Percentiles rank a stretch among this genome's conserved stretches.
phyloP scores from a whole-genome alignment of 768 basidiomycete species.

The Roridomyces roridus region DNA sequence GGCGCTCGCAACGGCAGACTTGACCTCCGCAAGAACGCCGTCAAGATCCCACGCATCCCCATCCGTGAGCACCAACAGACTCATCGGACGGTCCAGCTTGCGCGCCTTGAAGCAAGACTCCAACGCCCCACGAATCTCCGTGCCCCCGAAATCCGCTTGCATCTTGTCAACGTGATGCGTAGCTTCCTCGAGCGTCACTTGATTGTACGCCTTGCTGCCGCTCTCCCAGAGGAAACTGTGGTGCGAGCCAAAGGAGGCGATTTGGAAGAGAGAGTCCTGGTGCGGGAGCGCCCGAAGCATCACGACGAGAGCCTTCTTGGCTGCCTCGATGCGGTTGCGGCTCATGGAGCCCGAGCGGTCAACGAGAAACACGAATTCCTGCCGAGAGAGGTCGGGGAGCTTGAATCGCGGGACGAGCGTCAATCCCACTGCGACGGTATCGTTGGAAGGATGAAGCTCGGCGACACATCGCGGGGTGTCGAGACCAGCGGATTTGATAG shows the following conservation, averaged over 20 bases:
- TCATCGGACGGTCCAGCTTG: conserved; percentile 37
- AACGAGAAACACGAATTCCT: conserved; percentile 56
- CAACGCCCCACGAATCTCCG: conserved; percentile 43
- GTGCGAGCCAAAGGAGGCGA: conserved; percentile 44
- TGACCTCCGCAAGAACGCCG: conserved; percentile 10
- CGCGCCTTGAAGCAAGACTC: conserved; percentile 34
- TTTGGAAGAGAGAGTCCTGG: conserved; percentile 44
- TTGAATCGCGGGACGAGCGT: conserved; percentile 50
- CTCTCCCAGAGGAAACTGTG: conserved; percentile 36
- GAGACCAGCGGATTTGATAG: conserved; percentile 42
- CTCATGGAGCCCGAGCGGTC: conserved; percentile 53
- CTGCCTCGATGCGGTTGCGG: conserved; percentile 34
- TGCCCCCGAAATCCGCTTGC: conserved; percentile 46
- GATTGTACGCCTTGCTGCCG: conserved; percentile 30
- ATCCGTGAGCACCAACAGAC: conserved; percentile 55
- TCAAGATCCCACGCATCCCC: conserved; percentile 35
- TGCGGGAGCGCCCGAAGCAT: conserved; percentile 45
- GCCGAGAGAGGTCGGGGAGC: conserved; percentile 37
- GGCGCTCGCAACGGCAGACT: conserved; percentile 29
- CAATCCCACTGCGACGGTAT: conserved; percentile 43
- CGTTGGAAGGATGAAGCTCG: conserved; percentile 29
- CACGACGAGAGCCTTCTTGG: conserved; percentile 43
- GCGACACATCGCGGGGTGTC: conserved; percentile 51
- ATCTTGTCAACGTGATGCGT: conserved; percentile 34
- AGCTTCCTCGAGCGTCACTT: conserved; percentile 32